phyloP scores from a whole-genome alignment of 2,329 filamentous ascomycete species.

The Cordyceps sp. region DNA sequence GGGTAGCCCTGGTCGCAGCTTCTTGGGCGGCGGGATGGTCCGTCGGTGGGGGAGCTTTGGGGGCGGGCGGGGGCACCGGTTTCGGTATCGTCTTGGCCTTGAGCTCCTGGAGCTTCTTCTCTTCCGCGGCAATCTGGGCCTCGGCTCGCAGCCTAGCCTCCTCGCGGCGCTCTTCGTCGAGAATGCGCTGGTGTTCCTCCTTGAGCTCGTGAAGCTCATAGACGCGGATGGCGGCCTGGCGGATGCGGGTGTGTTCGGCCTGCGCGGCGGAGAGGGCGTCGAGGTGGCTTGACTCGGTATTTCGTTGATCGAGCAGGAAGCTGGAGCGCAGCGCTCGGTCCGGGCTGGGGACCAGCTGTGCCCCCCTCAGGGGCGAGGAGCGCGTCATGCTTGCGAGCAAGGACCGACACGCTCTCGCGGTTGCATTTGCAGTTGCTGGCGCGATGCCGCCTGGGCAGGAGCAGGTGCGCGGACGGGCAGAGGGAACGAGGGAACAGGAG shows the following conservation, averaged over 20 bases:
- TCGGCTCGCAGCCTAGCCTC: slow-evolving; percentile 27
- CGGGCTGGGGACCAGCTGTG: slow-evolving; percentile 23
- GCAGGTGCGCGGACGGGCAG: no score
- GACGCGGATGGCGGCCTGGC: slow-evolving; percentile 29
- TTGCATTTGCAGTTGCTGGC: slow-evolving; percentile 8
- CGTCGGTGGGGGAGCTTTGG: slow-evolving; percentile 7
- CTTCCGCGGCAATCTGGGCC: slow-evolving; percentile 26
- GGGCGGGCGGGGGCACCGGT: slow-evolving; percentile 20
- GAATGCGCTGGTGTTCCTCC: slow-evolving; percentile 24
- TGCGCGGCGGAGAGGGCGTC: slow-evolving; percentile 50
- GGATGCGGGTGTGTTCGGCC: slow-evolving; percentile 49
- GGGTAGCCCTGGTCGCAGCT: neutral
- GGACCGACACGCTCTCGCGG: no score
- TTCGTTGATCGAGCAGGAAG: slow-evolving; percentile 44
- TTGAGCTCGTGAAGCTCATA: slow-evolving; percentile 29
- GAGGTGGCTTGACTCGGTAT: slow-evolving; percentile 45
- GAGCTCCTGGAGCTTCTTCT: slow-evolving; percentile 29
- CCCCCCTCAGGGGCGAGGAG: slow-evolving; percentile 23
- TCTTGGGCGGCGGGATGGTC: slow-evolving; percentile 7
- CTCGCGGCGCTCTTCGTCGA: slow-evolving; percentile 27
- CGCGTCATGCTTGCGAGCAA: slow-evolving; percentile 24
- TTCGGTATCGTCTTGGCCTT: slow-evolving; percentile 26
- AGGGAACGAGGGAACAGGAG: no score
- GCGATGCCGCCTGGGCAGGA: no score
- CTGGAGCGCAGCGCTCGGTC: slow-evolving; percentile 33